Base-by-base conservation (phyloP, 2,329 filamentous ascomycete species). In the Fusarium domesticum region DNA sequence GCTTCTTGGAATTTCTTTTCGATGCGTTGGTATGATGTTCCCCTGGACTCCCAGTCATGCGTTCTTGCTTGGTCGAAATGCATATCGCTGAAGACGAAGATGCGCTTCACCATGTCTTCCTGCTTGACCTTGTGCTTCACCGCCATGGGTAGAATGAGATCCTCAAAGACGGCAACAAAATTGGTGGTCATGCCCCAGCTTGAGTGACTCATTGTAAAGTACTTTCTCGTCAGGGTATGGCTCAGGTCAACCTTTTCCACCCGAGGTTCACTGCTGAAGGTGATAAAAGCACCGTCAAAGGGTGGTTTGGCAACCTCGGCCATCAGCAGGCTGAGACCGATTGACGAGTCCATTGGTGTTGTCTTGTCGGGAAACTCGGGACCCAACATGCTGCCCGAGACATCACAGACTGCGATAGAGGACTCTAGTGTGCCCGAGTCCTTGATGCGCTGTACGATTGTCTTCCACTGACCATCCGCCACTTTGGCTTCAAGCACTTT, bases 51-150 rank as follows among this genome's bases (percentile, higher is more conserved):
- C 8, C 14, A 14, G 5, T 3, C 16, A 4, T 12, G 5, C 12
- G 11, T 28, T 8, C 11, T 39, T 1, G 71, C 71, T 0, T 45
- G 0, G 49, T 83, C 61, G 56, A 83, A 83, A 35, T 82, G 77
- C 79, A 83, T 82, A 57, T 81, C 78, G 35, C 68, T 75, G 54
- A 83, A 82, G 25, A 83, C 73, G 54, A 83, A 81, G 14, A 83
- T 58, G 4, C 75, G 73, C 64, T 80, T 81, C 14, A 82, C 71
- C 78, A 83, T 83, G 31, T 83, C 72, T 42, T 80, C 75, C 31
- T 68, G 71, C 50, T 65, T 70, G 25, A 83, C 54, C 10, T 75
- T 69, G 50, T 79, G 68, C 36, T 67, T 35, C 6, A 74, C 40
- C 0, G 79, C 78, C 67, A 78, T 71, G 3, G 76, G 76, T 0